Percentiles rank a stretch among this genome's conserved stretches.
Conservation (phyloP, 148 eudicot species). For the Pharnaceum exiguum region DNA sequence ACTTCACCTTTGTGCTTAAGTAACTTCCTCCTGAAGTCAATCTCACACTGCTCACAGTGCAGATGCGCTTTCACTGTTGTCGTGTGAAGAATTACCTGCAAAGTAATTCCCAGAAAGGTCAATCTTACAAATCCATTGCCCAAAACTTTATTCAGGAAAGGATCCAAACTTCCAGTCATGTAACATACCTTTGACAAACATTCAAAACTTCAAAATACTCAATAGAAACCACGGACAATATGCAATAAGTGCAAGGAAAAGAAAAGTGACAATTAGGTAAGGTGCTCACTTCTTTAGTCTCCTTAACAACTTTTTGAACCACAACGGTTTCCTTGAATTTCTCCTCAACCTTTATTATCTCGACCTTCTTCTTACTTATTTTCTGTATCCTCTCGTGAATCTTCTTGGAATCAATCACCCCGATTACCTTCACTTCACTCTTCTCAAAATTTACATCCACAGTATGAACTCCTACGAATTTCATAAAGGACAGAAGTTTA, state of each 20-base stretch:
- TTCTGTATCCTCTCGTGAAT: slow-evolving; percentile 48
- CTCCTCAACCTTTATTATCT: slow-evolving; percentile 34
- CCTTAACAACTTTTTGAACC: slow-evolving; percentile 36
- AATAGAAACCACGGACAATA: background rate
- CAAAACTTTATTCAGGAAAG: no score
- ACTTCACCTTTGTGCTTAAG: slow-evolving; percentile 60
- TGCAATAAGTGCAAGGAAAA: no score
- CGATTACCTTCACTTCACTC: slow-evolving; percentile 52
- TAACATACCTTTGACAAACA: no score
- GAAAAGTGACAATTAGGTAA: background rate
- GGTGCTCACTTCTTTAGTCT: slow-evolving; percentile 33
- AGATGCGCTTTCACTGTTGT: slow-evolving; percentile 44
- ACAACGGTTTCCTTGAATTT: slow-evolving; percentile 37
- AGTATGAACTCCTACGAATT: slow-evolving; percentile 45
- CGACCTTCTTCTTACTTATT: slow-evolving; percentile 57
- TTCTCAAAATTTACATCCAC: slow-evolving; percentile 51
- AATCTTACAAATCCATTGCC: background rate
- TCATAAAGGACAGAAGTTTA: background rate
- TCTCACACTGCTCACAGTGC: slow-evolving; percentile 64
- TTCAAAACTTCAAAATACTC: background rate
- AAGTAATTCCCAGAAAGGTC: background rate
- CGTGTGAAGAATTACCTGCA: slow-evolving; percentile 27
- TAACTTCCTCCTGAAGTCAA: slow-evolving; percentile 42
- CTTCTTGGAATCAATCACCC: slow-evolving; percentile 58
- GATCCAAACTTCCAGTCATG: no score